Percentiles rank a stretch among this genome's conserved stretches.
phyloP scores from a whole-genome alignment of 179 eudicot species.

The Vitellaria paradoxa region DNA sequence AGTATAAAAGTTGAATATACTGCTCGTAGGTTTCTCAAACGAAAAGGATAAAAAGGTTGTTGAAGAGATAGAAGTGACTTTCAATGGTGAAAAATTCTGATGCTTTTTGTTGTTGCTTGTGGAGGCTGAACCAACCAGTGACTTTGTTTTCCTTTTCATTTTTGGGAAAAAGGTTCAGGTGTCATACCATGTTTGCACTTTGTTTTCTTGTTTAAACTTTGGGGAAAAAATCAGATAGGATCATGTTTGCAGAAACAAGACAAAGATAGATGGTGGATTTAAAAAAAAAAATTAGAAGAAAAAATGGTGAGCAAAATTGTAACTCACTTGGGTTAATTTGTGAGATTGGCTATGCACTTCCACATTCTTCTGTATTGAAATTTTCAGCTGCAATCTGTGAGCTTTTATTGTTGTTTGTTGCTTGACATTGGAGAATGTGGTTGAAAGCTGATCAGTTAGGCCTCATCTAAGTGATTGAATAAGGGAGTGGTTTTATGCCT shows the following conservation, averaged over 20 bases:
- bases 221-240: too few relatives aligned
- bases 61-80: slow-evolving; percentile 2
- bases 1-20: neutral
- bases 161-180: neutral
- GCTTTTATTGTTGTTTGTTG: neutral
- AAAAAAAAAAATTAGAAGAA: neutral
- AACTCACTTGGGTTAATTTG: neutral
- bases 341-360: too few relatives aligned
- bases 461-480: too few relatives aligned
- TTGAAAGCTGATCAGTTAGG: too few relatives aligned
- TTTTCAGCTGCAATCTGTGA: neutral
- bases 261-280: too few relatives aligned
- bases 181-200: neutral
- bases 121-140: neutral
- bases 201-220: neutral
- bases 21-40: neutral
- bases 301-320: neutral
- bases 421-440: too few relatives aligned
- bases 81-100: neutral
- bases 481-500: too few relatives aligned
- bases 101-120: neutral
- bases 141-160: neutral
- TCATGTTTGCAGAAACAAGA: too few relatives aligned
- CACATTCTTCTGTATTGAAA: too few relatives aligned
- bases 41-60: neutral